A percentile compares a stretch with the other conserved stretches of the same genome.
Evolutionary conservation across 2,329 filamentous ascomycete species (phyloP).

Genomic region (Fusarium abutilonis): DNA sequence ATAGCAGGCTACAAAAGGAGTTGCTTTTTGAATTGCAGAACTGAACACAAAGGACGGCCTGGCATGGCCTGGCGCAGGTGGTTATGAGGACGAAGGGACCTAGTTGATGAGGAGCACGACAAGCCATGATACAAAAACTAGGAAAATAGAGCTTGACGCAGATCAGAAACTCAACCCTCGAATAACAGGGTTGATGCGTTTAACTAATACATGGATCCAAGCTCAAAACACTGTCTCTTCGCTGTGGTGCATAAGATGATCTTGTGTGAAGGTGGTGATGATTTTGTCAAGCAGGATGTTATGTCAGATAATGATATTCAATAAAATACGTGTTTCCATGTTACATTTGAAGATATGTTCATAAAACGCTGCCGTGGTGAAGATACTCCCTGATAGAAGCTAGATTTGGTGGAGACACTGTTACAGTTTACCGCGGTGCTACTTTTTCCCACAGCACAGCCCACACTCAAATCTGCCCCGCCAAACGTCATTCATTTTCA

Average conservation of each 20-base stretch:
- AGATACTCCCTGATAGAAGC: not conserved
- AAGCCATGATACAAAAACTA: constrained; percentile 30
- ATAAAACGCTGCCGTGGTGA: too few relatives aligned
- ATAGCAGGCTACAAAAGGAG: constrained; percentile 33
- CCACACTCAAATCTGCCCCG: constrained; percentile 27
- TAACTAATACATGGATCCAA: constrained; percentile 33
- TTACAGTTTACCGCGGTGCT: not conserved
- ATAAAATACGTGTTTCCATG: too few relatives aligned
- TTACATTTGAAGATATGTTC: too few relatives aligned
- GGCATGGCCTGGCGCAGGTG: constrained; percentile 38
- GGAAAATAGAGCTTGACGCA: constrained; percentile 34
- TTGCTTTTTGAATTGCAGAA: constrained; percentile 44
- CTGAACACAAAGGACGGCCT: constrained; percentile 34
- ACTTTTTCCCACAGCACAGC: constrained; percentile 14
- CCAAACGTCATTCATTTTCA: constrained; percentile 40
- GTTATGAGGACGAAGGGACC: constrained; percentile 36
- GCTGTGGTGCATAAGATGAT: not conserved
- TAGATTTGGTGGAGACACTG: not conserved
- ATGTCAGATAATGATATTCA: not conserved
- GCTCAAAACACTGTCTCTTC: constrained; percentile 10
- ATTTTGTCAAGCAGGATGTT: not conserved
- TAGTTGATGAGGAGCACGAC: constrained; percentile 39
- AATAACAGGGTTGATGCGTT: constrained; percentile 3
- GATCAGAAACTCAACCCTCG: not conserved
- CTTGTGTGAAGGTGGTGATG: not conserved